phyloP scores from a whole-genome alignment of 805 yeast genomes.

The Pichia paraexigua region DNA sequence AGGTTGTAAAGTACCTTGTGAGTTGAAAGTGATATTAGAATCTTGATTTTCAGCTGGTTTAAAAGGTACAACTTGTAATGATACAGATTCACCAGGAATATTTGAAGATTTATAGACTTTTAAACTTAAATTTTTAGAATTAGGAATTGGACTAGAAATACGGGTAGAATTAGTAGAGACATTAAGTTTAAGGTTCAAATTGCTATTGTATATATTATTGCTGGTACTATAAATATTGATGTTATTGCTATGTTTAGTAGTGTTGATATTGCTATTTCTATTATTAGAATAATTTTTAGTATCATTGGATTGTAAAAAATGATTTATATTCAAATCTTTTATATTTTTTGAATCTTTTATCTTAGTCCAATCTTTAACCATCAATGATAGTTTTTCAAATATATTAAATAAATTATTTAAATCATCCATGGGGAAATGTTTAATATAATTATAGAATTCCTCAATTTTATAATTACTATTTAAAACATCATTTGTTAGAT shows the following conservation, averaged over 20 bases:
- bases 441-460: slow-evolving; percentile 11
- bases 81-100: slow-evolving; percentile 22
- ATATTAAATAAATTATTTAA: slow-evolving; percentile 2
- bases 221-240: not conserved
- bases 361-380: slow-evolving; percentile 6
- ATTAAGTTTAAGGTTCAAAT: too few species aligned
- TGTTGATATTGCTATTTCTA: not conserved
- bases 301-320: not conserved
- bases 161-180: not conserved
- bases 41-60: slow-evolving; percentile 13
- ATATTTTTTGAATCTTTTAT: not conserved
- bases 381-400: not conserved
- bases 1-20: slow-evolving; percentile 29
- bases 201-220: not conserved
- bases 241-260: not conserved
- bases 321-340: not conserved
- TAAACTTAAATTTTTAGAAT: not conserved
- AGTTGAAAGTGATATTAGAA: slow-evolving; percentile 13
- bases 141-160: not conserved
- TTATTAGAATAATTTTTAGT: too few species aligned
- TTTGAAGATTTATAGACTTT: not conserved
- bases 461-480: slow-evolving; percentile 7
- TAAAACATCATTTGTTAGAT: not conserved
- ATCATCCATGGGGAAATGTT: slow-evolving; percentile 8
- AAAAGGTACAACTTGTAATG: slow-evolving; percentile 26